These are phyloP conservation scores for Mrakia frigida DNA, from an alignment of 768 basidiomycete species.

Conservation along the genomic window DNA sequence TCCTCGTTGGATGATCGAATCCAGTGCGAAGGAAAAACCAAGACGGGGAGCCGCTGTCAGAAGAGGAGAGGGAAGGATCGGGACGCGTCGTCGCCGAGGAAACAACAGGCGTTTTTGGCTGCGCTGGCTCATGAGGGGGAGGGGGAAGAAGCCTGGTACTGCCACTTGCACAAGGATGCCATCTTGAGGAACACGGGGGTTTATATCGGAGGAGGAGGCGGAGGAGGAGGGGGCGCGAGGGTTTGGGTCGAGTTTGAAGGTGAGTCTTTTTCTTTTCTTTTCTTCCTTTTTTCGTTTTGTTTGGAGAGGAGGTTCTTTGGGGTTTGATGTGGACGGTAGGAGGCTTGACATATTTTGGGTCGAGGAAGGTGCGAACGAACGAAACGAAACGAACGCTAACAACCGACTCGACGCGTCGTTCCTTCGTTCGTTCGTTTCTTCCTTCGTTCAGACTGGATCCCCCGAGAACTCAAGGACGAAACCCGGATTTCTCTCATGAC, in stretches of 20 bases:
- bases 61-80: neutral
- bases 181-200: constrained; percentile 3
- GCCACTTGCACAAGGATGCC: neutral
- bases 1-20: neutral
- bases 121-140: neutral
- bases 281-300: neutral
- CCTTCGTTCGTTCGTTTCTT: neutral
- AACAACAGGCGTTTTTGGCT: neutral
- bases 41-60: neutral
- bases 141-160: constrained; percentile 10
- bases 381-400: neutral
- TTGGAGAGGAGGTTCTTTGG: neutral
- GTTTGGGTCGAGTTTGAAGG: constrained; percentile 15
- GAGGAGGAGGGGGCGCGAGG: neutral
- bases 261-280: neutral
- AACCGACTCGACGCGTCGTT: too few species aligned
- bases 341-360: too few species aligned
- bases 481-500: neutral
- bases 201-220: neutral
- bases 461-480: neutral
- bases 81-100: neutral
- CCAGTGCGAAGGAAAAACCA: neutral
- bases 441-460: constrained; percentile 14
- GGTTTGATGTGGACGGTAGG: too few species aligned
- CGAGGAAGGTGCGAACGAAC: neutral